Conservation (phyloP, 2,329 filamentous ascomycete genomes). For the Teratosphaeria pseudoeucalypti region DNA sequence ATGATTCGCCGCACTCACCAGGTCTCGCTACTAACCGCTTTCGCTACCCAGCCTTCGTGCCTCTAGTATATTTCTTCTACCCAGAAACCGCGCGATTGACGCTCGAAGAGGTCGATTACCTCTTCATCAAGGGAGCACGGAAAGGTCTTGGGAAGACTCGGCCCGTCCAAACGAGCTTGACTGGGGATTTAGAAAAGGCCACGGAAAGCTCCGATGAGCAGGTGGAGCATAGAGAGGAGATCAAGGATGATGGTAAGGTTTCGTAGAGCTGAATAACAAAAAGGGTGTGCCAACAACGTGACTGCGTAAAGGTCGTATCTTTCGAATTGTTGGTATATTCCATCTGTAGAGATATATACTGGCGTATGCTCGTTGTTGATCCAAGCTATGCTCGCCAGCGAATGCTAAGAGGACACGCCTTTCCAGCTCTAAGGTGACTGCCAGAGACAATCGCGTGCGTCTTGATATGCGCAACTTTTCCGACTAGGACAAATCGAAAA, state of each 20-base stretch:
- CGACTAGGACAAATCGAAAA: too few species aligned
- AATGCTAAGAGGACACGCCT: too few species aligned
- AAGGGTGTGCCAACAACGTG: background rate
- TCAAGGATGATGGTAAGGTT: background rate
- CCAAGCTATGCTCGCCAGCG: too few species aligned
- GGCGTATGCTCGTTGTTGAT: too few species aligned
- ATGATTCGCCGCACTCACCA: background rate
- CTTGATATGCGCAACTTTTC: too few species aligned
- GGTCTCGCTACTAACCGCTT: background rate
- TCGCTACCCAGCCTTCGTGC: slow-evolving; percentile 24
- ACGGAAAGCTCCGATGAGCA: slow-evolving; percentile 1
- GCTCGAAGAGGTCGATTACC: slow-evolving; percentile 36
- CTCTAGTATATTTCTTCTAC: slow-evolving; percentile 39
- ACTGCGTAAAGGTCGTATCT: background rate
- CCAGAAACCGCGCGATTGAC: slow-evolving; percentile 29
- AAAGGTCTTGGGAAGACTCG: slow-evolving; percentile 13
- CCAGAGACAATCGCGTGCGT: too few species aligned
- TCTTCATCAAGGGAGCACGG: slow-evolving; percentile 27
- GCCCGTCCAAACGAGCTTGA: slow-evolving; percentile 17
- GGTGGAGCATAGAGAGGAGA: slow-evolving; percentile 4
- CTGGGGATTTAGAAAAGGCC: slow-evolving; percentile 7
- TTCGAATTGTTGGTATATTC: too few species aligned
- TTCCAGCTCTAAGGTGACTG: too few species aligned
- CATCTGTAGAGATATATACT: too few species aligned
- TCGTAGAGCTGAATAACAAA: background rate